Conservation (phyloP, 768 basidiomycete genomes). For the Tylopilus balloui region DNA sequence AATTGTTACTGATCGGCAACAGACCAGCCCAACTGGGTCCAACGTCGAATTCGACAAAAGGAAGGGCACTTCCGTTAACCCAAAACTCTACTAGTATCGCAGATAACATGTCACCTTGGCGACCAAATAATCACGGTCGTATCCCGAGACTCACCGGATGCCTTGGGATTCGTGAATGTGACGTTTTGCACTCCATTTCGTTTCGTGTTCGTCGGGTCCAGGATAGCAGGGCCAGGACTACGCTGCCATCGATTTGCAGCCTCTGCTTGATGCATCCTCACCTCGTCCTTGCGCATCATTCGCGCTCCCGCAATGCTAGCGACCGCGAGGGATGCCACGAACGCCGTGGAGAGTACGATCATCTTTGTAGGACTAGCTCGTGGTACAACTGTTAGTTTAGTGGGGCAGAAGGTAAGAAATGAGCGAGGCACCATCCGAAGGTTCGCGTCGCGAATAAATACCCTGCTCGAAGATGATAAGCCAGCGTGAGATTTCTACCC, state of each 20-base stretch:
- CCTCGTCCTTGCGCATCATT: slow-evolving; percentile 36
- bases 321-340: slow-evolving; percentile 10
- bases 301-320: slow-evolving; percentile 11
- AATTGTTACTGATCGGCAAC: slow-evolving; percentile 57
- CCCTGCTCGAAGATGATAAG: background rate
- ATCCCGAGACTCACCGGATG: slow-evolving; percentile 43
- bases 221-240: background rate
- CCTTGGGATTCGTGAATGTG: slow-evolving; percentile 64
- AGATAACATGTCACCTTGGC: background rate
- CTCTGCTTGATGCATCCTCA: slow-evolving; percentile 43
- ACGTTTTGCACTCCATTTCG: slow-evolving; percentile 50
- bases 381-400: background rate
- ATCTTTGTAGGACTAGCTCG: slow-evolving; percentile 2
- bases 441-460: no score
- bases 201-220: slow-evolving; percentile 1
- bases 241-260: slow-evolving; percentile 42
- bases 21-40: slow-evolving; percentile 76
- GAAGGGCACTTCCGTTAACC: slow-evolving; percentile 62
- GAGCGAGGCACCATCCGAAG: no score
- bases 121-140: background rate
- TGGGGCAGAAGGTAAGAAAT: background rate
- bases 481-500: background rate
- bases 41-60: slow-evolving; percentile 66
- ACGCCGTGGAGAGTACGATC: slow-evolving; percentile 6
- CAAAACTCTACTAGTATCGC: slow-evolving; percentile 49